Percentiles rank a stretch among this genome's conserved stretches.
Evolutionary conservation across 1,284 basidiomycete genomes (phyloP).

Genomic region (Puccinia coronata): DNA sequence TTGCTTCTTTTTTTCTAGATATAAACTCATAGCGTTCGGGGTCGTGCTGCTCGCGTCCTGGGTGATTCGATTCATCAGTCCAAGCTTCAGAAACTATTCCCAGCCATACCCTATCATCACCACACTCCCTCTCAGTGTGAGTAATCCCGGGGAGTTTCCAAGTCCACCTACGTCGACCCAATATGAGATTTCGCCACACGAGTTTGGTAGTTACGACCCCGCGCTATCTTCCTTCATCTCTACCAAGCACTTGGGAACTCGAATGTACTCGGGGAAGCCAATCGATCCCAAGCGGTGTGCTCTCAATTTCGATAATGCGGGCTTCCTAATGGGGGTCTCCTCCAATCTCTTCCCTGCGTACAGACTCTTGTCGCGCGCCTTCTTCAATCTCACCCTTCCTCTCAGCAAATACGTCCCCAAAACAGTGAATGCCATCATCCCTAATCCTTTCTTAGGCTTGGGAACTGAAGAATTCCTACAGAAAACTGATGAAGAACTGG

Average conservation of each 20-base stretch:
- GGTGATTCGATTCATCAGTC: constrained; percentile 3
- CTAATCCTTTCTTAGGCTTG: constrained; percentile 45
- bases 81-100: constrained; percentile 42
- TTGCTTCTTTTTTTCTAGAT: not conserved
- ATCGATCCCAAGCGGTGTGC: constrained; percentile 21
- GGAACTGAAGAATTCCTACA: constrained; percentile 28
- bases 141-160: constrained; percentile 12
- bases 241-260: constrained; percentile 33
- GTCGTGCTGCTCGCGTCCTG: not conserved
- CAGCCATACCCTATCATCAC: constrained; percentile 44
- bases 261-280: constrained; percentile 37
- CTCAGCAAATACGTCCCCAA: constrained; percentile 27
- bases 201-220: constrained; percentile 46
- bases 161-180: constrained; percentile 15
- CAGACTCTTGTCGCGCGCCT: constrained; percentile 16
- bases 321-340: constrained; percentile 44
- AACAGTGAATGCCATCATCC: constrained; percentile 27
- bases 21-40: not conserved
- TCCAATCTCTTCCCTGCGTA: constrained; percentile 47
- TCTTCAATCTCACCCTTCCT: constrained; percentile 23
- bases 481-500: constrained; percentile 11
- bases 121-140: constrained; percentile 23
- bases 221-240: constrained; percentile 34
- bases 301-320: constrained; percentile 42
- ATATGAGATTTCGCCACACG: constrained; percentile 42